Evolutionary conservation across 345 rosid genomes (phyloP).

Genomic region (Aurinia saxatilis): DNA sequence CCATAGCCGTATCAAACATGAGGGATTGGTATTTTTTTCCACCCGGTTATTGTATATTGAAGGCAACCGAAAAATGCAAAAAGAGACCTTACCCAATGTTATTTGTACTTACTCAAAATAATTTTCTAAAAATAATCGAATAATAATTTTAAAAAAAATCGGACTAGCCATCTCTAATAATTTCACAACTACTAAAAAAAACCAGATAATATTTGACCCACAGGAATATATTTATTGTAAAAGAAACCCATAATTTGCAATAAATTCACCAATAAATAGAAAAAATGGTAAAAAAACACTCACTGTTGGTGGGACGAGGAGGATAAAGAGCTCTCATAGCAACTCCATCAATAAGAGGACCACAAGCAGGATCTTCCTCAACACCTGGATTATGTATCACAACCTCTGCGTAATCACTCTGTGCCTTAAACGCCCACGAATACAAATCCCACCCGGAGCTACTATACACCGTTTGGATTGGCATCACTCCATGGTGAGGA

Average conservation of each 20-base stretch:
- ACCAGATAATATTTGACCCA: too few relatives aligned
- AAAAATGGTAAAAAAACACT: neutral
- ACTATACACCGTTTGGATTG: conserved; percentile 70
- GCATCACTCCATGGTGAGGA: conserved; percentile 63
- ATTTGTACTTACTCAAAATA: too few relatives aligned
- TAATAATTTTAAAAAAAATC: too few relatives aligned
- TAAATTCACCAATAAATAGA: neutral
- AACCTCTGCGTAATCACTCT: conserved; percentile 31
- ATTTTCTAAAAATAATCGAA: too few relatives aligned
- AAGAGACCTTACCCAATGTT: too few relatives aligned
- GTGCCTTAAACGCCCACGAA: conserved; percentile 66
- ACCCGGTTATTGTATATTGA: too few relatives aligned
- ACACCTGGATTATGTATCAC: conserved; percentile 77
- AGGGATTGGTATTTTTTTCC: too few relatives aligned
- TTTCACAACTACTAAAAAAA: too few relatives aligned
- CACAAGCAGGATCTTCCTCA: conserved; percentile 86
- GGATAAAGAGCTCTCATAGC: conserved; percentile 55
- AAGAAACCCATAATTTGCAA: neutral
- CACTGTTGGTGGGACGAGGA: conserved; percentile 52
- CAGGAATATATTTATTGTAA: neutral
- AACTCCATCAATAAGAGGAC: conserved; percentile 70
- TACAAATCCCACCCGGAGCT: conserved; percentile 78
- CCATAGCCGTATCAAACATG: too few relatives aligned
- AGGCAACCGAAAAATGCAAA: too few relatives aligned
- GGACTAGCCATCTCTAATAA: too few relatives aligned